A percentile compares a stretch with the other conserved stretches of the same genome.
Conservation (phyloP, 2,329 filamentous ascomycete genomes). For the Pyrenophora teres region DNA sequence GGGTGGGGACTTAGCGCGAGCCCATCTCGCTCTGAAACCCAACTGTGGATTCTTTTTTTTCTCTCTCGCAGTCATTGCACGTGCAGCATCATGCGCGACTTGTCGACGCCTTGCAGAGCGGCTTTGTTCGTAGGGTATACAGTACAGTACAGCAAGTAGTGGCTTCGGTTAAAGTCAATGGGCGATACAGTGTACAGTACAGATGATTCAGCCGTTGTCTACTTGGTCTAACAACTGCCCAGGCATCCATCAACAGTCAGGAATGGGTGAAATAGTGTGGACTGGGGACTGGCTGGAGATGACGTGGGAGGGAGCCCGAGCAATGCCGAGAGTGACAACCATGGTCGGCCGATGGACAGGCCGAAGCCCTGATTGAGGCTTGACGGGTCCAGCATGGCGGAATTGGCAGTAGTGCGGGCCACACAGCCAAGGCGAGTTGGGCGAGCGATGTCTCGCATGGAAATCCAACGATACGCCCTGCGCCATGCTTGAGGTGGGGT, state of each 20-base stretch:
- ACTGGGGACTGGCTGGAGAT: slow-evolving; percentile 8
- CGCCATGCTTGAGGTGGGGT: slow-evolving; percentile 22
- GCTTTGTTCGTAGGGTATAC: neutral
- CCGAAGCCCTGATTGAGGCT: slow-evolving; percentile 8
- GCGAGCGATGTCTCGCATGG: slow-evolving; percentile 41
- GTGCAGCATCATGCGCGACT: slow-evolving; percentile 19
- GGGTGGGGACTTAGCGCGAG: slow-evolving; percentile 4
- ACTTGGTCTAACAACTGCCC: too few species aligned
- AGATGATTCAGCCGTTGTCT: too few species aligned
- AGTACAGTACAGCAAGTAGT: too few species aligned
- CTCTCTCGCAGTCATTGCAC: slow-evolving; percentile 9
- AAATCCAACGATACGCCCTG: slow-evolving; percentile 22
- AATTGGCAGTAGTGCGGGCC: slow-evolving; percentile 21
- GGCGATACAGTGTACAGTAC: too few species aligned
- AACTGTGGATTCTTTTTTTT: slow-evolving; percentile 12
- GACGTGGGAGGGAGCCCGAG: slow-evolving; percentile 3
- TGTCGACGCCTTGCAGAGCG: slow-evolving; percentile 3
- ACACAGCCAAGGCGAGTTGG: slow-evolving; percentile 31
- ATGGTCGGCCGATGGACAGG: slow-evolving; percentile 20
- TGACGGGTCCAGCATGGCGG: slow-evolving; percentile 29
- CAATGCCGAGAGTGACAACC: slow-evolving; percentile 15
- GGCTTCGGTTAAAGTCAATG: too few species aligned
- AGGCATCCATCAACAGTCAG: too few species aligned
- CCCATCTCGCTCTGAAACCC: slow-evolving; percentile 18
- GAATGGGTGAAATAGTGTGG: neutral